Conservation (phyloP, 192 early-diverging fungal genomes). For the Chytriomyces sp. region DNA sequence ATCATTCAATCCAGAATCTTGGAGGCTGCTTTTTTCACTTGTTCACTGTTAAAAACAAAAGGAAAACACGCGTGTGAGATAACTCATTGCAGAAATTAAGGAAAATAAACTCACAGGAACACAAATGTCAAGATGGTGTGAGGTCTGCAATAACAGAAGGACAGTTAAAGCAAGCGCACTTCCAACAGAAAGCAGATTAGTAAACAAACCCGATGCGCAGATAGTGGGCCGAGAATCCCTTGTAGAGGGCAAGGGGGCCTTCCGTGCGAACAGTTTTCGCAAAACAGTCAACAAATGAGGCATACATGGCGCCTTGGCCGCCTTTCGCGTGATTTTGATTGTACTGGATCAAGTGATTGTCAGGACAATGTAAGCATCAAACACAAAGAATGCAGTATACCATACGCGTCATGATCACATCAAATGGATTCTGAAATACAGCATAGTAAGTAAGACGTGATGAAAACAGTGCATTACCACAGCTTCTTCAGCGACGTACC, state of each 20-base stretch:
- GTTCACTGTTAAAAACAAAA: slow-evolving; percentile 13
- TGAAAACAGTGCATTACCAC: not conserved
- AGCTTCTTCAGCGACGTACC: slow-evolving; percentile 28
- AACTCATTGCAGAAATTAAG: slow-evolving; percentile 22
- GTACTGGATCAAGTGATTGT: slow-evolving; percentile 51
- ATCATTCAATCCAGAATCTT: slow-evolving; percentile 21
- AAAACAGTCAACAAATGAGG: slow-evolving; percentile 80
- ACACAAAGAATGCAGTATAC: not conserved
- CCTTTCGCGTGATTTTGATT: slow-evolving; percentile 73
- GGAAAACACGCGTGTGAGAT: not conserved
- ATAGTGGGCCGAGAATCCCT: slow-evolving; percentile 91
- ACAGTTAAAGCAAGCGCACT: not conserved
- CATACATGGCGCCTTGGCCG: slow-evolving; percentile 79
- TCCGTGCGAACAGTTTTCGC: slow-evolving; percentile 83
- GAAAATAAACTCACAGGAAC: slow-evolving; percentile 58
- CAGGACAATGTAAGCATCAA: slow-evolving; percentile 3
- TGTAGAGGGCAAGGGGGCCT: slow-evolving; percentile 84
- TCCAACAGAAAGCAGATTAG: not conserved
- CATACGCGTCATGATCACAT: slow-evolving; percentile 93
- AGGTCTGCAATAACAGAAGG: slow-evolving; percentile 58
- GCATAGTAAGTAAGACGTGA: not conserved
- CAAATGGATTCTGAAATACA: slow-evolving; percentile 78
- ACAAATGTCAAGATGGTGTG: slow-evolving; percentile 94
- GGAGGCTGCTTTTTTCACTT: slow-evolving; percentile 31
- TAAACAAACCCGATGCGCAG: slow-evolving; percentile 79